Conservation (phyloP, 768 basidiomycete species). For the Termitomyces sp. region DNA sequence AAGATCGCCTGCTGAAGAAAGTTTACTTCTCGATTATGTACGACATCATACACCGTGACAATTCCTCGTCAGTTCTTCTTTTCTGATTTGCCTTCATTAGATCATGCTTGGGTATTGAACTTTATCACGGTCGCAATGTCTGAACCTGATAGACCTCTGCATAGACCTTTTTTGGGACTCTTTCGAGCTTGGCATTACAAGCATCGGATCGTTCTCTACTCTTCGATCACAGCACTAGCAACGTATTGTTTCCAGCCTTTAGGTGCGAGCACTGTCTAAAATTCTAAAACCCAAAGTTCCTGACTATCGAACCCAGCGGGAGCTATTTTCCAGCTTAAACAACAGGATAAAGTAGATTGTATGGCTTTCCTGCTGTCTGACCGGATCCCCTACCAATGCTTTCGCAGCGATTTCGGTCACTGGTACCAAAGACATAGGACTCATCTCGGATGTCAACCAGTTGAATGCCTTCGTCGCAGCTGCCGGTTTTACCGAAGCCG, state of each 20-base stretch:
- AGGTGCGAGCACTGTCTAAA: conserved; percentile 33
- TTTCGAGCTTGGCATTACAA: conserved; percentile 45
- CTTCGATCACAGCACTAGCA: conserved; percentile 42
- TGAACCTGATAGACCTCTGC: conserved; percentile 3
- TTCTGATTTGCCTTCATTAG: conserved; percentile 21
- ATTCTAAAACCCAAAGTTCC: conserved; percentile 13
- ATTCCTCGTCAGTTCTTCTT: neutral
- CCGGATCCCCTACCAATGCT: neutral
- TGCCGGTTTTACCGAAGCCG: conserved; percentile 50
- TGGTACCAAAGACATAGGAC: conserved; percentile 39
- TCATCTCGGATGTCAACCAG: conserved; percentile 38
- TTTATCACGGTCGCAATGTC: neutral
- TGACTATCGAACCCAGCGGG: conserved; percentile 28
- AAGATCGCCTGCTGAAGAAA: conserved; percentile 49
- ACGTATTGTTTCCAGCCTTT: conserved; percentile 56
- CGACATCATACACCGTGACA: conserved; percentile 18
- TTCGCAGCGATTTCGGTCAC: conserved; percentile 34
- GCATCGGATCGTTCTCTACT: conserved; percentile 53
- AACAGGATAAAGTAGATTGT: conserved; percentile 22
- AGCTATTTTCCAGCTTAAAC: conserved; percentile 35
- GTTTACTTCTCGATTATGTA: conserved; percentile 67
- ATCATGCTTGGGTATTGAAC: conserved; percentile 39
- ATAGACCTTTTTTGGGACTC: conserved; percentile 41
- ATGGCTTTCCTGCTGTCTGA: conserved; percentile 5
- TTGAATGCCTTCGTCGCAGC: conserved; percentile 58